phyloP scores from a whole-genome alignment of 208 protist species.

The Leishmania arabica region DNA sequence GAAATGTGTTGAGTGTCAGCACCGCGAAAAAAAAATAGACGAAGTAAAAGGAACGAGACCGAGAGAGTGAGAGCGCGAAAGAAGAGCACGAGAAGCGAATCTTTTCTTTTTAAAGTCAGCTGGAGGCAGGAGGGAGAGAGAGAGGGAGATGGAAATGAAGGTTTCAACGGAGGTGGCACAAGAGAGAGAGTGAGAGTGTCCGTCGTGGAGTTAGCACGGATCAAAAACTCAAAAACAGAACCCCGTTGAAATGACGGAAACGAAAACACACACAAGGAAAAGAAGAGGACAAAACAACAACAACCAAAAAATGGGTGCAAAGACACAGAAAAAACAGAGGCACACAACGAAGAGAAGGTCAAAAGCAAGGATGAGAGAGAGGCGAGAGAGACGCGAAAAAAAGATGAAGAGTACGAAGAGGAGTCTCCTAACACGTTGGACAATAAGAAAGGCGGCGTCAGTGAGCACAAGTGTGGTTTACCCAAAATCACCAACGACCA shows the following conservation, averaged over 20 bases:
- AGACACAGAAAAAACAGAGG: not conserved
- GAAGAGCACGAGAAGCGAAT: not conserved
- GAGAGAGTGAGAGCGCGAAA: not conserved
- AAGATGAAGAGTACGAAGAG: not conserved
- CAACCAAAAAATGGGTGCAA: not conserved
- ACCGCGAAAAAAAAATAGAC: conserved; percentile 1
- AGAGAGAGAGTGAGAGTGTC: not conserved
- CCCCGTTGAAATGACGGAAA: not conserved
- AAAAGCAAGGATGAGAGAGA: not conserved
- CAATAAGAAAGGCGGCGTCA: not conserved
- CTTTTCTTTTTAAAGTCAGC: not conserved
- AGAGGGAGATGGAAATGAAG: not conserved
- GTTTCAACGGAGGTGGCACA: not conserved
- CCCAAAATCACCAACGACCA: not conserved
- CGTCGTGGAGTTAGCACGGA: not conserved
- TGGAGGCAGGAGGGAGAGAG: conserved; percentile 4
- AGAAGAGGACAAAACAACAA: not conserved
- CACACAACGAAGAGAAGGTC: not conserved
- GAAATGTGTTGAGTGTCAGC: no score
- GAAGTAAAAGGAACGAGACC: not conserved
- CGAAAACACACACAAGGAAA: not conserved
- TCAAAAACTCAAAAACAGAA: not conserved
- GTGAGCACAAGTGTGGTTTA: not conserved
- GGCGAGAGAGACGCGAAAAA: not conserved
- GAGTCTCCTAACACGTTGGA: not conserved